Percentiles rank a stretch among this genome's conserved stretches.
Conservation (phyloP, 192 early-diverging fungal species). For the Coemansia sp. region DNA sequence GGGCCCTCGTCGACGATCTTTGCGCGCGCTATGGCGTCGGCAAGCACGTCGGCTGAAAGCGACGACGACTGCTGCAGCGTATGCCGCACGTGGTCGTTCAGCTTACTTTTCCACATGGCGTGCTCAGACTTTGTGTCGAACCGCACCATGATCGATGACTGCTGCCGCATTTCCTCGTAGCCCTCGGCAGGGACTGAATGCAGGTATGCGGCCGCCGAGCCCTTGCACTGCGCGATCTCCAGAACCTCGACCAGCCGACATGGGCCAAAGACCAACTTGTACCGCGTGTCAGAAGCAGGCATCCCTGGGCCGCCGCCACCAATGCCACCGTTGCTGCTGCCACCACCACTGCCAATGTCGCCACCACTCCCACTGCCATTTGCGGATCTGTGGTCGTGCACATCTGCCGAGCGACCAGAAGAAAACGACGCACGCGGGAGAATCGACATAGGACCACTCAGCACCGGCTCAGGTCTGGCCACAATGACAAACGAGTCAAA, state of each 20-base stretch:
- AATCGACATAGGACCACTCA: constrained; percentile 7
- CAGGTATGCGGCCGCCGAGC: constrained; percentile 32
- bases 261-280: constrained; percentile 31
- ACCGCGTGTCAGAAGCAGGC: constrained; percentile 24
- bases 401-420: not conserved
- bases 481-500: constrained; percentile 41
- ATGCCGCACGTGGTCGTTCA: constrained; percentile 40
- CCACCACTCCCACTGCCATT: constrained; percentile 1
- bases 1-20: constrained; percentile 29
- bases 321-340: not conserved
- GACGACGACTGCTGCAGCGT: constrained; percentile 33
- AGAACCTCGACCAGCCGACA: constrained; percentile 42
- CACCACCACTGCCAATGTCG: constrained; percentile 1
- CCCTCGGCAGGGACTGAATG: constrained; percentile 19
- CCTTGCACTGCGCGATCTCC: constrained; percentile 47
- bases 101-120: constrained; percentile 32
- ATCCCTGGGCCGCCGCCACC: constrained; percentile 5
- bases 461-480: constrained; percentile 14
- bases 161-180: not conserved
- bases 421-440: constrained; percentile 13
- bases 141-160: constrained; percentile 33
- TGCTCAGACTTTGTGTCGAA: constrained; percentile 48
- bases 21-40: constrained; percentile 45
- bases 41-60: constrained; percentile 41
- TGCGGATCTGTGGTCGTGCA: not conserved